Evolutionary conservation across 768 basidiomycete genomes (phyloP).

Genomic region (Leucogyrophana mollusca): DNA sequence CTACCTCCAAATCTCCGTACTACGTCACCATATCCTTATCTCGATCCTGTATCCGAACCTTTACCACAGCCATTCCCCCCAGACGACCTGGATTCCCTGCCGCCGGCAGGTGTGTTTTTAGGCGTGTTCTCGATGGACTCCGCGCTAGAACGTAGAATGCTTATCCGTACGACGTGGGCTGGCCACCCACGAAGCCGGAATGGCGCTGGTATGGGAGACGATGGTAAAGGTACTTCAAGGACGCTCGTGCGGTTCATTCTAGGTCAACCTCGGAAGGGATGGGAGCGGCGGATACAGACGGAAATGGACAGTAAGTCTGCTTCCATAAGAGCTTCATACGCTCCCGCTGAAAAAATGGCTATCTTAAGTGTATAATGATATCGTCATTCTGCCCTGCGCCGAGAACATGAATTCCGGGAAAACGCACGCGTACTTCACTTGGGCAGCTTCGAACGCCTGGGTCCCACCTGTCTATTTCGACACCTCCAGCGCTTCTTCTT

Average conservation of each 20-base stretch:
- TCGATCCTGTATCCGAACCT: constrained; percentile 27
- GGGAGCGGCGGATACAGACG: constrained; percentile 74
- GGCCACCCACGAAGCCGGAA: constrained; percentile 74
- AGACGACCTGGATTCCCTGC: constrained; percentile 62
- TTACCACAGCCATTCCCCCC: constrained; percentile 64
- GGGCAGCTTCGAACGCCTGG: constrained; percentile 90
- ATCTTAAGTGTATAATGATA: constrained; percentile 75
- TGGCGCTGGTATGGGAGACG: constrained; percentile 69
- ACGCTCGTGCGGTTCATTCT: constrained; percentile 88
- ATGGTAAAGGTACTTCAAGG: constrained; percentile 72
- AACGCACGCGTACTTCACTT: constrained; percentile 86
- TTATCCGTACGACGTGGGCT: constrained; percentile 90
- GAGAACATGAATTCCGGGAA: constrained; percentile 99
- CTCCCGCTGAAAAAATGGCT: constrained; percentile 2
- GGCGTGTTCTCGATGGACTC: constrained; percentile 91
- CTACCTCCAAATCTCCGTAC: constrained; percentile 42
- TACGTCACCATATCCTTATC: constrained; percentile 37
- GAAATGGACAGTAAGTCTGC: constrained; percentile 84
- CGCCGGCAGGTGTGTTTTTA: constrained; percentile 84
- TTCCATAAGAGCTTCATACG: constrained; percentile 2
- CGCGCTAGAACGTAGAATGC: constrained; percentile 78
- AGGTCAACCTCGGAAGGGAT: constrained; percentile 77
- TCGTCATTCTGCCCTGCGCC: constrained; percentile 74
- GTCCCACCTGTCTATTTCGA: constrained; percentile 75
- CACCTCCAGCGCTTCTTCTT: constrained; percentile 39